Conservation (phyloP, 2,329 filamentous ascomycete species). For the Hymenoscyphus fraxineus region DNA sequence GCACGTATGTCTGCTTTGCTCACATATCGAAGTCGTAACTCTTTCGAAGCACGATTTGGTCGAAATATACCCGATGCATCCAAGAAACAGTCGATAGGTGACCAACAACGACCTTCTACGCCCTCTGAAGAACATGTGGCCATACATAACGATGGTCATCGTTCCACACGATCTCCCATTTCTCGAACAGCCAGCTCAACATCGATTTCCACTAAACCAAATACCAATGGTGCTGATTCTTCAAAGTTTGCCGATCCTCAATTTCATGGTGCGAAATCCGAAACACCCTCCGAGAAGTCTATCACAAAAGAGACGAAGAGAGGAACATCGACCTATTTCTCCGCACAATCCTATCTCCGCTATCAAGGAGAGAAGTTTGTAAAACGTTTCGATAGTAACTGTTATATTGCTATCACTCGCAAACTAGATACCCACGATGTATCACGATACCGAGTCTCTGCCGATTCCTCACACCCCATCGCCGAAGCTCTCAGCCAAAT, state of each 20-base stretch:
- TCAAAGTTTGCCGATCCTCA: conserved; percentile 59
- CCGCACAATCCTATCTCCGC: conserved; percentile 92
- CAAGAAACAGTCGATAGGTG: conserved; percentile 78
- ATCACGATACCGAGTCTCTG: conserved; percentile 63
- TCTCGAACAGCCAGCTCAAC: conserved; percentile 43
- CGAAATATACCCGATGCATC: conserved; percentile 86
- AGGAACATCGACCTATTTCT: conserved; percentile 80
- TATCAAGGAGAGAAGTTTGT: conserved; percentile 98
- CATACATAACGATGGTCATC: conserved; percentile 80
- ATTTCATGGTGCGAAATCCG: conserved; percentile 61
- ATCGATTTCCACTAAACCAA: conserved; percentile 21
- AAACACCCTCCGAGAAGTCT: conserved; percentile 39
- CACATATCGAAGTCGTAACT: conserved; percentile 94
- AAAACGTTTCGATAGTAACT: conserved; percentile 95
- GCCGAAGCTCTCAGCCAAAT: conserved; percentile 75
- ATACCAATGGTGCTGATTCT: conserved; percentile 28
- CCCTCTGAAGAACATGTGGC: conserved; percentile 65
- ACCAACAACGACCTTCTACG: conserved; percentile 54
- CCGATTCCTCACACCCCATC: conserved; percentile 45
- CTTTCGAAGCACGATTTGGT: conserved; percentile 92
- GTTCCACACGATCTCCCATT: conserved; percentile 50
- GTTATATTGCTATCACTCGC: conserved; percentile 97
- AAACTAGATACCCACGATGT: conserved; percentile 98
- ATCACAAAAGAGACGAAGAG: conserved; percentile 30
- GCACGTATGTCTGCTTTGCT: conserved; percentile 95